Base-by-base conservation (phyloP, 225 moss, liverwort and hornwort genomes). In the Anthoceros angustus region DNA sequence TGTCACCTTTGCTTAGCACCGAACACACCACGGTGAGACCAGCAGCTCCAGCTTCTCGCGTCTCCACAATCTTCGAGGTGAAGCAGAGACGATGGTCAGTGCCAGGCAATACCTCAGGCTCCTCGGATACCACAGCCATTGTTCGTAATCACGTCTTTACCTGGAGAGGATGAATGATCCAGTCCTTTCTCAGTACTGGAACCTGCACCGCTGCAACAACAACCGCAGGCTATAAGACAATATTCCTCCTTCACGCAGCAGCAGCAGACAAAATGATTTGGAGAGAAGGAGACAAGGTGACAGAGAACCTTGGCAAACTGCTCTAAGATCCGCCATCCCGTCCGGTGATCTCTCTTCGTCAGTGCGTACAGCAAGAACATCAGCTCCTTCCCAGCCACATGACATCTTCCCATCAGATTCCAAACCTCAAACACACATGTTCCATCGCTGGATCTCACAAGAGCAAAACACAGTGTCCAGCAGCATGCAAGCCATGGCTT, bases 151-250 rank as follows among this genome's bases (percentile, higher is more conserved):
- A 62, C 25, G 39, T 5, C 38, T 64, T 70, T 64, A 88, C 94
- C 91, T 95, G 90, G 73, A 91, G 73, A 63, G 95, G 95, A 73
- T 95, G 95, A 71, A 95, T 86, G 32, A 95, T 95, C 95, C 95
- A 95, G 70, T 95, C 95, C 66, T 88, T 91, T 66, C 95, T 80
- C 55, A 95, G 68, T 70, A 95, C 61, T 42, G 91, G 95, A 38
- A 91, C 91, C 32, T 69, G 76, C 39, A 88, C 86, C 69, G 80
- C 95, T 94, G 87, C 74, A 42, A 72, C 39, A 60, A 60, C 18
- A 14, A 68, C 60, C 20, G 41, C 39, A 49, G 39, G 63, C 76
- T 67, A 71, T 25, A 25, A 55, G 11, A 14, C 65, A 45, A 18
- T 14, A n/a, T 32, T 67, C 18, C 67, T 32, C 32, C 1, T 1